phyloP scores from a whole-genome alignment of 371 early-diverging fungal genomes.

The Syncephalastrum monosporum region DNA sequence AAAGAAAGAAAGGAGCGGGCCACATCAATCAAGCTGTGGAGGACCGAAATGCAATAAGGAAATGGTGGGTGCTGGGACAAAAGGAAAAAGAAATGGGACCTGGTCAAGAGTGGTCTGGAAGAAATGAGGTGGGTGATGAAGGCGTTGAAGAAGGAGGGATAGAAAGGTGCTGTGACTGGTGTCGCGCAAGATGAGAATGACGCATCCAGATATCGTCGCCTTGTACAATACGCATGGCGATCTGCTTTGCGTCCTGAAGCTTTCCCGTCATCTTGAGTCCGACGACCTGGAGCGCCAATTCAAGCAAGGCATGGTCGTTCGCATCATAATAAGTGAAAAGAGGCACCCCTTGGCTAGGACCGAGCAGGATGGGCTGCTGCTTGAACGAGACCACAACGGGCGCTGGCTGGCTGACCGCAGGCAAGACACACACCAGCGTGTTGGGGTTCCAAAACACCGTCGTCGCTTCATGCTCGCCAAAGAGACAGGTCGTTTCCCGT shows the following conservation, averaged over 20 bases:
- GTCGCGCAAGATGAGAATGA: neutral
- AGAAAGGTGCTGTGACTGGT: constrained; percentile 3
- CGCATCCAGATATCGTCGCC: constrained; percentile 33
- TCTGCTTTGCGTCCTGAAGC: constrained; percentile 65
- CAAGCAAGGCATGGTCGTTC: constrained; percentile 77
- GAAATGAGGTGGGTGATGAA: neutral
- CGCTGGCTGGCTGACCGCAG: constrained; percentile 71
- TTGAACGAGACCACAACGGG: constrained; percentile 72
- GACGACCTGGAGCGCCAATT: constrained; percentile 79
- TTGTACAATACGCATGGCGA: constrained; percentile 73
- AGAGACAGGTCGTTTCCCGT: constrained; percentile 66
- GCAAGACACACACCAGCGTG: constrained; percentile 77
- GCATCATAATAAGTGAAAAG: constrained; percentile 70
- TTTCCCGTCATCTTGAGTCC: constrained; percentile 79
- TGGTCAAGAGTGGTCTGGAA: neutral
- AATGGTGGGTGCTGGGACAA: neutral
- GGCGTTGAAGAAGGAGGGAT: neutral
- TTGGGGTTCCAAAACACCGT: constrained; percentile 71
- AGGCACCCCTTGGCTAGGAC: constrained; percentile 49
- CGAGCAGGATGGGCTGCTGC: constrained; percentile 37
- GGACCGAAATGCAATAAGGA: neutral
- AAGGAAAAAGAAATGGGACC: neutral
- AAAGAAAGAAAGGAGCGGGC: neutral
- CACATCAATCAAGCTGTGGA: neutral
- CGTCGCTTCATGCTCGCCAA: constrained; percentile 71